Evolutionary conservation across 2,329 filamentous ascomycete genomes (phyloP), one percentile per base, ranked within the genome.

Genomic region (Aspergillus sp.): DNA sequence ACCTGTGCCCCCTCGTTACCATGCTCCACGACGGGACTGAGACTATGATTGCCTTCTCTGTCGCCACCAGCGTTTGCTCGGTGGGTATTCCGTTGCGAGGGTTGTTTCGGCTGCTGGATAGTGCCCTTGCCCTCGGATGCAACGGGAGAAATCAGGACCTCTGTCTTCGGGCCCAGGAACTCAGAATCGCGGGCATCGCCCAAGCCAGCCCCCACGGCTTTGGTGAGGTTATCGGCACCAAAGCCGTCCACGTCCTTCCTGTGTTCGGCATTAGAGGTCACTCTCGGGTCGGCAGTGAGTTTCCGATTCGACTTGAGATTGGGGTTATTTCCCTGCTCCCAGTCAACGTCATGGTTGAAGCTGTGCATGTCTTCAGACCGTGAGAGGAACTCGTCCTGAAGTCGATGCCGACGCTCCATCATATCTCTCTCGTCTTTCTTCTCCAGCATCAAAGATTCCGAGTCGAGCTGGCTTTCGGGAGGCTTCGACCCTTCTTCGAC

Each of bases 231-330:
- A 72, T 98, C 94, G 4, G 81, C 70, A 1, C 92, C 92, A 60
- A 88, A 86, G 0, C 94, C 93, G 56, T 88, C 87, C 21, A 97
- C 87, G 70, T 97, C 93, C 58, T 87, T 84, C 59, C 85, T 82
- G 71, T 93, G 90, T 32, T 84, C 82, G 5, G 80, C 68, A 67
- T 89, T 89, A 15, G 81, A 79, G 15, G 82, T 84, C n/a, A 89
- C 82, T 53, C 85, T 81, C 9, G 82, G 73, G 67, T 90, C 87
- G 21, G 80, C 76, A 28, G 81, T 86, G 58, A 81, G 76, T 65
- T 84, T 86, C 68, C 83, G 84, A 67, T 77, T 81, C 43, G 79
- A 76, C 66, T 82, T 81, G 49, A 86, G 76, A 65, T 87, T 84
- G 21, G 84, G 84, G 63, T 85, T 87, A 60, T 82, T 80, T 53